These are phyloP conservation scores for Xylaria grammica DNA, from an alignment of 495 filamentous ascomycete genomes.

Conservation along the genomic window DNA sequence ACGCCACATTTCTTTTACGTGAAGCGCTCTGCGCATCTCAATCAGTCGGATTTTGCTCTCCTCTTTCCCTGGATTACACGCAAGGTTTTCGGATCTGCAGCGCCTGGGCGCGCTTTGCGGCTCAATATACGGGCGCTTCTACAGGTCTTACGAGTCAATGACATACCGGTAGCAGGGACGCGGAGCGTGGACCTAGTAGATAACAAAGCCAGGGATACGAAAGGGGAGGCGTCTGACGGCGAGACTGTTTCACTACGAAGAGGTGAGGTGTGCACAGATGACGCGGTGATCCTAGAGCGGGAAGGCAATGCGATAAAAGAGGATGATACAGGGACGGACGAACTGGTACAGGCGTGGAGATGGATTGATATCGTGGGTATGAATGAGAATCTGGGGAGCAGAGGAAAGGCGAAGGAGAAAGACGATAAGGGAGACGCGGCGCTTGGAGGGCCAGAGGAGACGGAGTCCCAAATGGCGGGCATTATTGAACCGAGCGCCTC, in stretches of 20 bases:
- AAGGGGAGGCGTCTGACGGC: background rate
- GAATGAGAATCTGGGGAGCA: conserved; percentile 31
- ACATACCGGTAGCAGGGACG: conserved; percentile 58
- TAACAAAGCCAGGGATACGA: conserved; percentile 14
- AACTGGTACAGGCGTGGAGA: conserved; percentile 36
- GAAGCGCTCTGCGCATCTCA: conserved; percentile 66
- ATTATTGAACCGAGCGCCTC: conserved; percentile 45
- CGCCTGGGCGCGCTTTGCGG: conserved; percentile 65
- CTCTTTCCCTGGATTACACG: conserved; percentile 72
- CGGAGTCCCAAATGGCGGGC: conserved; percentile 46
- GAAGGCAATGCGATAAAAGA: conserved; percentile 26
- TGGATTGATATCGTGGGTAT: conserved; percentile 53
- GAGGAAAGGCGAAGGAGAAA: conserved; percentile 4
- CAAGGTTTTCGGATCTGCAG: conserved; percentile 60
- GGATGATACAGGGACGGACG: background rate
- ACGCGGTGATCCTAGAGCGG: conserved; percentile 46
- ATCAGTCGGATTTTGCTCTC: conserved; percentile 78
- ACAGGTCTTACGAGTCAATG: conserved; percentile 61
- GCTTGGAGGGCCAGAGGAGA: conserved; percentile 33
- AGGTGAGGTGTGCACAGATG: conserved; percentile 27
- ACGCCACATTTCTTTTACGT: conserved; percentile 68
- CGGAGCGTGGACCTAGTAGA: conserved; percentile 54
- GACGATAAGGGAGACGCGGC: conserved; percentile 21
- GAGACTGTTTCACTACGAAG: conserved; percentile 17
- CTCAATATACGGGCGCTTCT: conserved; percentile 68